Conservation (phyloP, 805 yeast genomes). For the Wickerhamiella qilinensis region DNA sequence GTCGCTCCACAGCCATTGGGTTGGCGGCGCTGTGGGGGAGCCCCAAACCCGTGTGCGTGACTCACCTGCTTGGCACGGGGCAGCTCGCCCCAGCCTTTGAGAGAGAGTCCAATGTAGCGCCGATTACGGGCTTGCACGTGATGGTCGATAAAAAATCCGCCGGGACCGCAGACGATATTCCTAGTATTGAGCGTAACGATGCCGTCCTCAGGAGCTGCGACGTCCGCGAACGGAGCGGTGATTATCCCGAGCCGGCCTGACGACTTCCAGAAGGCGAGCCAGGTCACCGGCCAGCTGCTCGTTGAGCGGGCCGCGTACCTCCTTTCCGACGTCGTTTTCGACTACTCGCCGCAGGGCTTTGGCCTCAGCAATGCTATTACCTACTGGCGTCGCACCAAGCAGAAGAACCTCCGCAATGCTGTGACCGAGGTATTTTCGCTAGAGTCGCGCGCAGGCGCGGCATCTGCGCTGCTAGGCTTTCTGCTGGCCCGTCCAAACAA, state of each 20-base stretch:
- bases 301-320: conserved; percentile 22
- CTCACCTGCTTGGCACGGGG: no score
- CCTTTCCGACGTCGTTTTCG: conserved; percentile 24
- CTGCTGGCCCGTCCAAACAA: conserved; percentile 16
- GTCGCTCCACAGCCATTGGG: no score
- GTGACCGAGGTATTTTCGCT: conserved; percentile 41
- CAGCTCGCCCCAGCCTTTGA: no score
- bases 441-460: conserved; percentile 75
- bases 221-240: background rate
- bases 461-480: conserved; percentile 64
- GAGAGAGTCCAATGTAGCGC: no score
- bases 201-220: background rate
- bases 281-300: conserved; percentile 15
- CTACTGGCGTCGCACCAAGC: conserved; percentile 40
- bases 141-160: no score
- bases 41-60: no score
- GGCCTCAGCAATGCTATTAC: conserved; percentile 42
- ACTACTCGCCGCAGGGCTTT: conserved; percentile 52
- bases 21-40: no score
- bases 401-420: conserved; percentile 35
- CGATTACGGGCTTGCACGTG: no score
- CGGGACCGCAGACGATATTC: no score
- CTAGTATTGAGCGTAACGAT: no score
- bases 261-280: conserved; percentile 1
- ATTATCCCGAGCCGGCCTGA: background rate